Evolutionary conservation across 2,329 filamentous ascomycete genomes (phyloP), one percentile per base, ranked within the genome.

Genomic region (Cryphonectria nitschkei): DNA sequence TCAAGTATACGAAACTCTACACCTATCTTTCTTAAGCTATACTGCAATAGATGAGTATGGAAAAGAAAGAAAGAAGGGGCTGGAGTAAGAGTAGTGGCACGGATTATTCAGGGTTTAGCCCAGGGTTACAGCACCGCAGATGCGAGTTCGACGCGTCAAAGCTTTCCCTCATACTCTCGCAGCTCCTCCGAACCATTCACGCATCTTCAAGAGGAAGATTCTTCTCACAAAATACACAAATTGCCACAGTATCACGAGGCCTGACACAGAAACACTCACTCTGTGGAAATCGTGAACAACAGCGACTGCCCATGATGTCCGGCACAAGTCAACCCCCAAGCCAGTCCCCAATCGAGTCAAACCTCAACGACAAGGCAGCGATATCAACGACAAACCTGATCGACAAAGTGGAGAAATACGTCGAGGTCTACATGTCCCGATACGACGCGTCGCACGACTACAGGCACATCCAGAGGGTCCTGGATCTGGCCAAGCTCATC

Each of bases 361-460:
- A 26, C 26, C 26, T 37, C 37, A 37, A 9, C 37, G 50, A 37
- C 22, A 3, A 11, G 52, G n/a, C 37, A 39, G 3, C n/a, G 8
- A 6, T n/a, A 19, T 2, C 34, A 39, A 1, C 34, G 2, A 11
- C 62, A 39, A 29, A 43, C 5, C 83, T 92, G 74, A 82, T 89
- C 77, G 80, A 82, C 34, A 77, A 83, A 64, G 87, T 90, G 72
- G 89, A 88, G 26, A 81, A 82, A 56, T 93, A 91, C 78, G 90
- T 93, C 68, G 83, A 89, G 76, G 82, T 85, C 61, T 94, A 92
- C 84, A 95, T 95, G 91, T 84, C 88, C 61, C 85, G 88, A 73
- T 93, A 93, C 81, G 95, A 98, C 81, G 89, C 89, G 64, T 97
- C 93, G 1, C 95, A 98, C 83, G 93, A 97, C 83, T 97, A 93